Conservation (phyloP, 306 rosid genomes). For the Hippophae gyantsensis region DNA sequence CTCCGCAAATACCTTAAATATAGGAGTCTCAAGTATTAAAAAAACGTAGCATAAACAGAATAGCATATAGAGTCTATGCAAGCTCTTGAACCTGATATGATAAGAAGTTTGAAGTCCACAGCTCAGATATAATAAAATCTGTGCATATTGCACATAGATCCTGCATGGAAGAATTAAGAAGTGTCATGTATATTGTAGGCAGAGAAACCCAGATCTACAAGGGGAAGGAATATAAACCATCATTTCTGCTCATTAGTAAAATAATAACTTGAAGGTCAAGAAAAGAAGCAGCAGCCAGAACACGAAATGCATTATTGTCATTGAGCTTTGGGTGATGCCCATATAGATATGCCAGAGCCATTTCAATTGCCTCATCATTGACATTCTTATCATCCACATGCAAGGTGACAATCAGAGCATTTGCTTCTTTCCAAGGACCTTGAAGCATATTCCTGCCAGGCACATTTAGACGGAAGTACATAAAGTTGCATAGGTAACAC, state of each 20-base stretch:
- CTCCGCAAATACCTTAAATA: constrained; percentile 79
- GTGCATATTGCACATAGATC: constrained; percentile 95
- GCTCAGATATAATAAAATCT: constrained; percentile 83
- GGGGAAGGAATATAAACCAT: no score
- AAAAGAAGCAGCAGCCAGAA: constrained; percentile 93
- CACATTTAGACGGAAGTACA: constrained; percentile 4
- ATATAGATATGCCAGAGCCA: constrained; percentile 82
- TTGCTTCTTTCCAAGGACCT: constrained; percentile 99
- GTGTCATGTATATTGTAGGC: constrained; percentile 1
- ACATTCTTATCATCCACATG: constrained; percentile 85
- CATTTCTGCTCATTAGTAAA: background rate
- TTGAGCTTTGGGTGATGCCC: constrained; percentile 93
- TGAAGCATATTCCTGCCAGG: constrained; percentile 88
- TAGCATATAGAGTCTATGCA: constrained; percentile 23
- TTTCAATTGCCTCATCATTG: constrained; percentile 73
- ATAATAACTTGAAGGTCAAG: constrained; percentile 85
- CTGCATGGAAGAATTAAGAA: constrained; percentile 31
- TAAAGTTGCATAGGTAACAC: background rate
- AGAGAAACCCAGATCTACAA: no score
- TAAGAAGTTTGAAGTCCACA: constrained; percentile 95
- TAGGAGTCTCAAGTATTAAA: constrained; percentile 20
- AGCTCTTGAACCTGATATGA: constrained; percentile 73
- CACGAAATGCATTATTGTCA: constrained; percentile 88
- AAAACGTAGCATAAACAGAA: background rate
- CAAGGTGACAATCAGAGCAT: constrained; percentile 63